Conservation (phyloP, 371 early-diverging fungal species). For the Choanephora cucurbitarum region DNA sequence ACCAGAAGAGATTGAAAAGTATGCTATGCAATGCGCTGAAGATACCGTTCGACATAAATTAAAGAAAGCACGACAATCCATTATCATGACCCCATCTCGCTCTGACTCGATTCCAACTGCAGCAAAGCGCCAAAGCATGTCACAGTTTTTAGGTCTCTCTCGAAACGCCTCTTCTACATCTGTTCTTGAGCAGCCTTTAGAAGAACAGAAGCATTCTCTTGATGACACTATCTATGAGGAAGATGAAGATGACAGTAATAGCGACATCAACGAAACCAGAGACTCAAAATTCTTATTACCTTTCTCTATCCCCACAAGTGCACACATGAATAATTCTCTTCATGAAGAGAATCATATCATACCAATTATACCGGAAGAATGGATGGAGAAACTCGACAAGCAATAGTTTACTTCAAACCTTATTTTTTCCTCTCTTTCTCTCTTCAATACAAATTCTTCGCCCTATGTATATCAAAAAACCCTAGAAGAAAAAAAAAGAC, state of each 20-base stretch:
- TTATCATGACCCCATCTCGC: constrained; percentile 2
- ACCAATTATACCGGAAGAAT: constrained; percentile 44
- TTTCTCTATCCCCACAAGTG: constrained; percentile 53
- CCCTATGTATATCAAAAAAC: too few relatives aligned
- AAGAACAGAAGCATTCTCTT: constrained; percentile 25
- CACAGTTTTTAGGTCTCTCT: constrained; percentile 29
- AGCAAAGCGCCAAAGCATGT: constrained; percentile 36
- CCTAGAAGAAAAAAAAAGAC: too few relatives aligned
- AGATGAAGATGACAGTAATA: constrained; percentile 39
- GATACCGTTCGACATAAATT: constrained; percentile 59
- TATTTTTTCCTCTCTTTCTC: too few relatives aligned
- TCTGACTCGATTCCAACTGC: constrained; percentile 6
- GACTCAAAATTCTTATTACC: constrained; percentile 57
- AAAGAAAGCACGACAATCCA: constrained; percentile 9
- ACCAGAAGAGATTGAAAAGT: constrained; percentile 71
- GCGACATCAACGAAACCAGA: constrained; percentile 49
- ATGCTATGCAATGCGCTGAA: constrained; percentile 68
- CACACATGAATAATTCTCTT: constrained; percentile 30
- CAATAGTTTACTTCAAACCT: too few relatives aligned
- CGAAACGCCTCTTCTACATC: constrained; percentile 21
- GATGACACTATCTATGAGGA: constrained; percentile 18
- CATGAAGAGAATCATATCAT: constrained; percentile 22
- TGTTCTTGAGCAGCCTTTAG: constrained; percentile 10
- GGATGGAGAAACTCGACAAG: constrained; percentile 43
- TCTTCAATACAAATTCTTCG: too few relatives aligned